A percentile compares a stretch with the other conserved stretches of the same genome.
Conservation (phyloP, 148 eudicot genomes). For the Rhododendron ovatum region DNA sequence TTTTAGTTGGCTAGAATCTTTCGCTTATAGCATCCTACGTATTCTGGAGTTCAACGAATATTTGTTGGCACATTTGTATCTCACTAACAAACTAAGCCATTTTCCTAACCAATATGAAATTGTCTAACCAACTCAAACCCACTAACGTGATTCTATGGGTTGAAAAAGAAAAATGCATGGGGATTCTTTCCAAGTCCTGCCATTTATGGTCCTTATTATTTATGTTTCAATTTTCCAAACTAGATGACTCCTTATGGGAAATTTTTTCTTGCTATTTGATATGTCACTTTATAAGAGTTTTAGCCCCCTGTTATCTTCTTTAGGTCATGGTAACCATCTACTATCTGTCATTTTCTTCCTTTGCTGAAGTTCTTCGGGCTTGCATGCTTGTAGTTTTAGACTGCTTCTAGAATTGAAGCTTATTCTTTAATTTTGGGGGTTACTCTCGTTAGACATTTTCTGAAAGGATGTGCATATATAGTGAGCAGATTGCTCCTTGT, state of each 20-base stretch:
- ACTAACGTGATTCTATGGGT: neutral
- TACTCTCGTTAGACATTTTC: neutral
- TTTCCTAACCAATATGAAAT: neutral
- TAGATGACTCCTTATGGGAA: neutral
- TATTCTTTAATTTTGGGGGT: neutral
- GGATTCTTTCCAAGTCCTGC: neutral
- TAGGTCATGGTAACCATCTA: neutral
- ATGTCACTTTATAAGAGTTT: neutral
- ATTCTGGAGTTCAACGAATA: neutral
- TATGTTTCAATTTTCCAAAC: neutral
- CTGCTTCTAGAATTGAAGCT: neutral
- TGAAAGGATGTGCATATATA: neutral
- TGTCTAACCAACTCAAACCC: neutral
- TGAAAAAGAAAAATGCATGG: neutral
- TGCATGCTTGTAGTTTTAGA: neutral
- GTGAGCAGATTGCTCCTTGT: neutral
- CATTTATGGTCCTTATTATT: neutral
- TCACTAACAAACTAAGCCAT: neutral
- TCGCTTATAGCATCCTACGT: neutral
- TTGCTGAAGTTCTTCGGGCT: neutral
- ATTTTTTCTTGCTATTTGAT: neutral
- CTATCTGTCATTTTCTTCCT: neutral
- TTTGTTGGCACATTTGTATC: neutral
- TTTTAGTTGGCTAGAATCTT: neutral
- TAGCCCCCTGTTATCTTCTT: neutral